Percentiles rank a stretch among this genome's conserved stretches.
Evolutionary conservation across 805 yeast species (phyloP).

Genomic region (Saccharomycopsis sp.): DNA sequence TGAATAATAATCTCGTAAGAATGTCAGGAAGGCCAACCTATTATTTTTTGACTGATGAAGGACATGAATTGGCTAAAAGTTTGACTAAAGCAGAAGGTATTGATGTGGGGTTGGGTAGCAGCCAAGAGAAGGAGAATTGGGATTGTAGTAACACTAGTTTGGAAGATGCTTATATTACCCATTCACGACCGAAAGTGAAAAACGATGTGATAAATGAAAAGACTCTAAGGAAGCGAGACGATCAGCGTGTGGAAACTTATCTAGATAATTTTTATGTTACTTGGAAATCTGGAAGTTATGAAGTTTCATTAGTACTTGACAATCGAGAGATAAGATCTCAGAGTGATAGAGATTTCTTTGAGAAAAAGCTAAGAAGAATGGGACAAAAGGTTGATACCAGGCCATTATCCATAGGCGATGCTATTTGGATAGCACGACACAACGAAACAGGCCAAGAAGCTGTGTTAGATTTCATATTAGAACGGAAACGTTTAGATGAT

Average conservation of each 20-base stretch:
- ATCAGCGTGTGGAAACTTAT: background rate
- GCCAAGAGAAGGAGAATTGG: background rate
- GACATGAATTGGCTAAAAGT: constrained; percentile 52
- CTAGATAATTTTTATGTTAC: background rate
- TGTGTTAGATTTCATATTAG: constrained; percentile 76
- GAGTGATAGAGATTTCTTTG: constrained; percentile 64
- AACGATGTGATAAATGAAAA: background rate
- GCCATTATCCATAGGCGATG: constrained; percentile 78
- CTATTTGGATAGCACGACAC: constrained; percentile 79
- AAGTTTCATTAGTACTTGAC: constrained; percentile 60
- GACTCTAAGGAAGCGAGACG: too few relatives aligned
- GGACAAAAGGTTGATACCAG: constrained; percentile 47
- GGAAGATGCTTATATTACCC: too few relatives aligned
- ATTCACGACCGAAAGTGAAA: too few relatives aligned
- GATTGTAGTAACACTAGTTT: background rate
- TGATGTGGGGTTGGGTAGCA: background rate
- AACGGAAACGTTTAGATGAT: constrained; percentile 86
- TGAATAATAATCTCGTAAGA: constrained; percentile 52
- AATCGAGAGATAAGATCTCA: constrained; percentile 73
- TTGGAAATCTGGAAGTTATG: constrained; percentile 62
- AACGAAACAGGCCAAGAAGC: constrained; percentile 50
- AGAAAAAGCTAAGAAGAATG: constrained; percentile 39
- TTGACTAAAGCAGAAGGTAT: constrained; percentile 41
- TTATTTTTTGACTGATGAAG: constrained; percentile 64
- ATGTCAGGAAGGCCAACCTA: constrained; percentile 50